phyloP scores from a whole-genome alignment of 163 green algal species.

The Scenedesmus sp. region DNA sequence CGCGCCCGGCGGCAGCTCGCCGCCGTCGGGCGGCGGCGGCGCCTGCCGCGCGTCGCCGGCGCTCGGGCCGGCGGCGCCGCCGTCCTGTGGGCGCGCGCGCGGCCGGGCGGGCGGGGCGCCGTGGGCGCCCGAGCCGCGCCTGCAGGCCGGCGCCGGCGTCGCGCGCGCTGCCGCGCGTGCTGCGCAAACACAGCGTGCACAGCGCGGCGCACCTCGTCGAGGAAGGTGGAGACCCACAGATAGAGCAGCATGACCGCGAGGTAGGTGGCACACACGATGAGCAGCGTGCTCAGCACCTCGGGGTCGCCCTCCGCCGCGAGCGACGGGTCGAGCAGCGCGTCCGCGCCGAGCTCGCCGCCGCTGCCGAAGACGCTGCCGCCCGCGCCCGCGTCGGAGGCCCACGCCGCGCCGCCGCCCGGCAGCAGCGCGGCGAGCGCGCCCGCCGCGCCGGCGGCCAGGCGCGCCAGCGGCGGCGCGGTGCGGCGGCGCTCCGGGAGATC shows the following conservation, averaged over 20 bases:
- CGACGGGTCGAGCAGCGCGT: neutral
- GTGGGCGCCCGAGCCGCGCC: no score
- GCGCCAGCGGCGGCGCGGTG: neutral
- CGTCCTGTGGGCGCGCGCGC: neutral
- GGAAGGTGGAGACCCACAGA: slow-evolving; percentile 43
- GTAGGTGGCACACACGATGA: slow-evolving; percentile 37
- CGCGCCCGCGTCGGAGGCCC: neutral
- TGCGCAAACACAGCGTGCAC: no score
- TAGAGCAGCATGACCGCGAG: slow-evolving; percentile 44
- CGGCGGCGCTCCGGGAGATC: no score
- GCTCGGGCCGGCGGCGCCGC: neutral
- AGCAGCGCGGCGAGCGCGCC: slow-evolving; percentile 4
- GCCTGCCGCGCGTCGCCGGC: neutral
- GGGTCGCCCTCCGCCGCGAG: slow-evolving; percentile 9
- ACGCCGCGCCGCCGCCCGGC: neutral
- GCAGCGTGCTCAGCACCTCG: slow-evolving; percentile 29
- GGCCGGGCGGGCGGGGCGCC: no score
- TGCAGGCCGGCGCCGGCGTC: no score
- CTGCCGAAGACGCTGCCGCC: neutral
- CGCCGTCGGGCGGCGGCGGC: neutral
- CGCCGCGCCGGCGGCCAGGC: slow-evolving; percentile 10
- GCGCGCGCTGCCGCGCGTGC: no score
- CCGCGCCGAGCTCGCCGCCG: neutral
- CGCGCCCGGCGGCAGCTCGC: slow-evolving; percentile 18
- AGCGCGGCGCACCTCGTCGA: slow-evolving; percentile 28